Evolutionary conservation across 1,284 basidiomycete species (phyloP).

Genomic region (Ustilago vetiveriae): DNA sequence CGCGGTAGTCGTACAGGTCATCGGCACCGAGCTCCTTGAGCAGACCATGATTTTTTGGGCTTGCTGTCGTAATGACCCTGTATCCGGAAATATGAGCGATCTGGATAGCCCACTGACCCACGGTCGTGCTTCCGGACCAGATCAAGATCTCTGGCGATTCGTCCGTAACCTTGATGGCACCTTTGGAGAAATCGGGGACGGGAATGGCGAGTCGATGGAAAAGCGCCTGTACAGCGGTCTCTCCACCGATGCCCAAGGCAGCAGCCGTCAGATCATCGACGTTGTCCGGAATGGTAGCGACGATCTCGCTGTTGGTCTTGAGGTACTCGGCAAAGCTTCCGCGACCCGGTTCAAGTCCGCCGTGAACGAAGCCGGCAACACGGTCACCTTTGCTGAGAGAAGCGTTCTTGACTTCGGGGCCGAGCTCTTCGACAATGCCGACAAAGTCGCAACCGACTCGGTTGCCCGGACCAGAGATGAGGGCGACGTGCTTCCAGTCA

Average conservation of each 20-base stretch:
- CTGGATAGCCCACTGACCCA: conserved; percentile 70
- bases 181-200: conserved; percentile 33
- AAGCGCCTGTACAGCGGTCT: conserved; percentile 58
- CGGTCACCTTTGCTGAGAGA: conserved; percentile 72
- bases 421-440: conserved; percentile 73
- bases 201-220: conserved; percentile 42
- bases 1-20: conserved; percentile 70
- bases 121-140: conserved; percentile 72
- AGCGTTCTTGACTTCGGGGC: conserved; percentile 49
- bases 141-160: conserved; percentile 65
- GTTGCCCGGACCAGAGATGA: conserved; percentile 64
- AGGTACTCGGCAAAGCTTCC: conserved; percentile 67
- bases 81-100: conserved; percentile 69
- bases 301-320: conserved; percentile 55
- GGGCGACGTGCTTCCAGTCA: conserved; percentile 67
- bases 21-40: conserved; percentile 58
- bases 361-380: conserved; percentile 71
- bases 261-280: conserved; percentile 40
- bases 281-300: conserved; percentile 54
- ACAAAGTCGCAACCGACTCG: conserved; percentile 73
- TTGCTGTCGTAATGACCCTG: conserved; percentile 70
- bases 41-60: conserved; percentile 62
- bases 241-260: conserved; percentile 57
- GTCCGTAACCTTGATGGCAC: conserved; percentile 33
- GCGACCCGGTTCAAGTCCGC: conserved; percentile 64